These are phyloP conservation scores for Monosporozyma yasuniensis DNA, from an alignment of 805 yeast genomes.

Conservation along the genomic window DNA sequence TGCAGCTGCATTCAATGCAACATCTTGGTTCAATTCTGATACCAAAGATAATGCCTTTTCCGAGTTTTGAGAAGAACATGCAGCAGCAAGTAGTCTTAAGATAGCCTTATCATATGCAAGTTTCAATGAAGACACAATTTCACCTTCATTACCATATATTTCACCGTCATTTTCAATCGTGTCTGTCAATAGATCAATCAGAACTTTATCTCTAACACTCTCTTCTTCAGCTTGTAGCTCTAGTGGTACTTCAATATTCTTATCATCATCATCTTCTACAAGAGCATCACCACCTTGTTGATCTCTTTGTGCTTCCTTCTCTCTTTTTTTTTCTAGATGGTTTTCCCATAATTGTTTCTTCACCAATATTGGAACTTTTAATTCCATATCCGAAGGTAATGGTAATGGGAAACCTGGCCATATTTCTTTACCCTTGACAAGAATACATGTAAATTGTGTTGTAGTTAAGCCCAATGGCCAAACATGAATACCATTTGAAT, in stretches of 20 bases:
- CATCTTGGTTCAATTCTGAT: slow-evolving; percentile 59
- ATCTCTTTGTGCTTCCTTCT: slow-evolving; percentile 20
- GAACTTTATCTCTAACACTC: slow-evolving; percentile 47
- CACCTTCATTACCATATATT: slow-evolving; percentile 39
- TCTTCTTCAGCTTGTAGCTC: slow-evolving; percentile 48
- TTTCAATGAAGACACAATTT: slow-evolving; percentile 44
- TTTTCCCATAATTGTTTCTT: slow-evolving; percentile 25
- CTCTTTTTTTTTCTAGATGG: slow-evolving; percentile 23
- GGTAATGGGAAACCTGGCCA: slow-evolving; percentile 83
- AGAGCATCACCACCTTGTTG: slow-evolving; percentile 1
- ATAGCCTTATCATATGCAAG: slow-evolving; percentile 64
- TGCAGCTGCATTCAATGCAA: slow-evolving; percentile 74
- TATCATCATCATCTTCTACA: slow-evolving; percentile 14
- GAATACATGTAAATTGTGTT: slow-evolving; percentile 63
- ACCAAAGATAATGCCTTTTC: slow-evolving; percentile 65
- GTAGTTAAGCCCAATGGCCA: slow-evolving; percentile 83
- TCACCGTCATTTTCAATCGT: slow-evolving; percentile 40
- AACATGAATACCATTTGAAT: slow-evolving; percentile 45
- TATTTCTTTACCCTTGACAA: slow-evolving; percentile 53
- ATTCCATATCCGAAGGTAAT: slow-evolving; percentile 67
- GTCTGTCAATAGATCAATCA: slow-evolving; percentile 57
- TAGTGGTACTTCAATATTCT: slow-evolving; percentile 19
- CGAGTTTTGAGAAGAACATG: slow-evolving; percentile 59
- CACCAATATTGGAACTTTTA: slow-evolving; percentile 52
- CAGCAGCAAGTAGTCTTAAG: slow-evolving; percentile 62